Evolutionary conservation across 2,329 filamentous ascomycete species (phyloP).

Genomic region (Huntiella omanensis): DNA sequence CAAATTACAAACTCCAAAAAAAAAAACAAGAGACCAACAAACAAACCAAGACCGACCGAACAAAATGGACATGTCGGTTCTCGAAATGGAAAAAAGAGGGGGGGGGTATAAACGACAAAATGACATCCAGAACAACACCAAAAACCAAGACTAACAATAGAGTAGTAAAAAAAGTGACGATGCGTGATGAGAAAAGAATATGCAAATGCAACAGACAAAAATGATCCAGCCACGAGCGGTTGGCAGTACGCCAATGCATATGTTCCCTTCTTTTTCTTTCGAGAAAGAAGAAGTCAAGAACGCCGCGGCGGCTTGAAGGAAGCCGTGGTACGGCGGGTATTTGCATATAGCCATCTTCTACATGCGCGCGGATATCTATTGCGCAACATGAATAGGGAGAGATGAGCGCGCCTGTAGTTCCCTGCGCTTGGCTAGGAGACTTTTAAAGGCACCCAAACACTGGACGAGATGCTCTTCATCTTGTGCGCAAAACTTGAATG

Average conservation of each 20-base stretch:
- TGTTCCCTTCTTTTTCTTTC: too few relatives aligned
- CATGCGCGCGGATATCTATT: not conserved
- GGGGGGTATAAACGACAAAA: too few relatives aligned
- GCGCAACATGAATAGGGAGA: not conserved
- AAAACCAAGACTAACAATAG: too few relatives aligned
- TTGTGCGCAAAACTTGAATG: slow-evolving; percentile 54
- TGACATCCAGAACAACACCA: too few relatives aligned
- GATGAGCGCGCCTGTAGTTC: slow-evolving; percentile 30
- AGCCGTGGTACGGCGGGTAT: too few relatives aligned
- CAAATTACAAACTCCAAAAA: slow-evolving; percentile 1
- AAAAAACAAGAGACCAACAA: not conserved
- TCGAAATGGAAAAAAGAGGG: too few relatives aligned
- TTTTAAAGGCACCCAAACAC: slow-evolving; percentile 84
- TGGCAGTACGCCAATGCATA: too few relatives aligned
- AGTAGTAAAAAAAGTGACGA: not conserved
- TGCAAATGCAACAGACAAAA: not conserved
- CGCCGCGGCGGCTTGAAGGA: too few relatives aligned
- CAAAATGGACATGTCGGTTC: too few relatives aligned
- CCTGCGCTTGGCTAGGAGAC: slow-evolving; percentile 51
- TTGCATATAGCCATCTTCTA: not conserved
- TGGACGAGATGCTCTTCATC: slow-evolving; percentile 69
- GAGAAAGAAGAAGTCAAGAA: not conserved
- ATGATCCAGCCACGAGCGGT: not conserved
- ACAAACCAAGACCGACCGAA: not conserved
- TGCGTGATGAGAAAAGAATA: slow-evolving; percentile 3